Evolutionary conservation across 495 filamentous ascomycete species (phyloP).

Genomic region (Cercophora newfieldiana): DNA sequence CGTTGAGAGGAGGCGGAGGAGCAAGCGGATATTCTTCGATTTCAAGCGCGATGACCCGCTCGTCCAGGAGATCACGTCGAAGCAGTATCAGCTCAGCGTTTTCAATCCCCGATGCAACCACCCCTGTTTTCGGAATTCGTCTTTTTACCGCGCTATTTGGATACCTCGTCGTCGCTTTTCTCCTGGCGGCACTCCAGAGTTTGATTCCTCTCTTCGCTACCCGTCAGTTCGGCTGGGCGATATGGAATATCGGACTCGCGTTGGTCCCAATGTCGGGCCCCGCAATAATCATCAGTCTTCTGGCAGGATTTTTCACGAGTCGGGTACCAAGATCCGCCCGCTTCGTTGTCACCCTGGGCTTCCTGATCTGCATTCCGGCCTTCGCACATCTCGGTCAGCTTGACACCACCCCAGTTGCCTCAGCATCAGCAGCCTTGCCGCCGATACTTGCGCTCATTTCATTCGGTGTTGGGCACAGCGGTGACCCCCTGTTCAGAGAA

Average conservation of each 20-base stretch:
- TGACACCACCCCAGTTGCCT: not conserved
- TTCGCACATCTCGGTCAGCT: conserved; percentile 23
- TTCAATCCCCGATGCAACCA: not conserved
- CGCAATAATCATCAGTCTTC: conserved; percentile 22
- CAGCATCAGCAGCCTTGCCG: conserved; percentile 11
- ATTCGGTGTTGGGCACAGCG: conserved; percentile 26
- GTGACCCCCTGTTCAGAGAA: conserved; percentile 28
- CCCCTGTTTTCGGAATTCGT: conserved; percentile 17
- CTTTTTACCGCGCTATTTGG: conserved; percentile 27
- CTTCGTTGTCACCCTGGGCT: conserved; percentile 24
- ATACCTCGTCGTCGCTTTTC: conserved; percentile 27
- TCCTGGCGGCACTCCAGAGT: conserved; percentile 28
- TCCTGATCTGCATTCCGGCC: conserved; percentile 24
- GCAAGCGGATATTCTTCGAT: conserved; percentile 14
- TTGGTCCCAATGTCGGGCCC: conserved; percentile 31
- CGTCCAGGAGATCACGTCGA: not conserved
- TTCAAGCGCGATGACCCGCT: conserved; percentile 16
- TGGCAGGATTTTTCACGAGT: conserved; percentile 19
- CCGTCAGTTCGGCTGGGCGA: conserved; percentile 24
- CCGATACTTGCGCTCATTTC: conserved; percentile 27
- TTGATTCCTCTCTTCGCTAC: conserved; percentile 29
- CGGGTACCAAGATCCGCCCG: conserved; percentile 25
- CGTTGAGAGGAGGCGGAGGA: conserved; percentile 1
- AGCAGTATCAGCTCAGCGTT: not conserved
- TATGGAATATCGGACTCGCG: conserved; percentile 18